Evolutionary conservation across 2,329 filamentous ascomycete genomes (phyloP).

Genomic region (Apiospora saccharicola): DNA sequence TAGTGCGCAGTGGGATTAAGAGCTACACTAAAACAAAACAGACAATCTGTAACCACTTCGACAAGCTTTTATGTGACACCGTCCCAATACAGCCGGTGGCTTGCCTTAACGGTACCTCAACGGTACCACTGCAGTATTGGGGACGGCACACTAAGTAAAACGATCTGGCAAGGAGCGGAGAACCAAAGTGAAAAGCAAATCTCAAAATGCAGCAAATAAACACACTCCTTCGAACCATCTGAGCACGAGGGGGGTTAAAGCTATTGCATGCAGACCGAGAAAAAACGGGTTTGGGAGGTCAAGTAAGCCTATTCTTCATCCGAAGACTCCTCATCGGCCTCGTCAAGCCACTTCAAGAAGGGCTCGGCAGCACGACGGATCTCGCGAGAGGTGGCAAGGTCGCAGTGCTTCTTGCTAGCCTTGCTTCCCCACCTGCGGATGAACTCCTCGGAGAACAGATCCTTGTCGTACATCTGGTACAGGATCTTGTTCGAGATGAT

Average conservation of each 20-base stretch:
- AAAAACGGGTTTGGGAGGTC: neutral
- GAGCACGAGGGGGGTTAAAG: neutral
- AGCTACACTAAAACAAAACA: slow-evolving; percentile 13
- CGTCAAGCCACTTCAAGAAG: slow-evolving; percentile 93
- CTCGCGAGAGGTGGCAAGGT: slow-evolving; percentile 88
- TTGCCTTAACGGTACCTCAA: neutral
- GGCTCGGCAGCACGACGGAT: slow-evolving; percentile 93
- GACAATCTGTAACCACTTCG: slow-evolving; percentile 9
- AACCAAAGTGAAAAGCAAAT: neutral
- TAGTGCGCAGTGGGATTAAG: neutral
- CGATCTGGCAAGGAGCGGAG: slow-evolving; percentile 8
- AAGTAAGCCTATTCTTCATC: slow-evolving; percentile 59
- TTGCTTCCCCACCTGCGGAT: slow-evolving; percentile 91
- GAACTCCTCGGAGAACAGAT: slow-evolving; percentile 87
- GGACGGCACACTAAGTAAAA: slow-evolving; percentile 6
- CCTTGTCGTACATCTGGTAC: slow-evolving; percentile 88
- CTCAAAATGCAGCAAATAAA: neutral
- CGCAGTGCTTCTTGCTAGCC: slow-evolving; percentile 98
- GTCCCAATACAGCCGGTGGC: slow-evolving; percentile 4
- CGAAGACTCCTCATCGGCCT: slow-evolving; percentile 77
- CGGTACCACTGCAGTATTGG: neutral
- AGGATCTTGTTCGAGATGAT: slow-evolving; percentile 87
- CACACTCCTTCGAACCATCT: neutral
- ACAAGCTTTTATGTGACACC: slow-evolving; percentile 16
- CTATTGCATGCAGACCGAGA: neutral